phyloP scores from a whole-genome alignment of 371 early-diverging fungal genomes.

The Chytridium lagenaria region DNA sequence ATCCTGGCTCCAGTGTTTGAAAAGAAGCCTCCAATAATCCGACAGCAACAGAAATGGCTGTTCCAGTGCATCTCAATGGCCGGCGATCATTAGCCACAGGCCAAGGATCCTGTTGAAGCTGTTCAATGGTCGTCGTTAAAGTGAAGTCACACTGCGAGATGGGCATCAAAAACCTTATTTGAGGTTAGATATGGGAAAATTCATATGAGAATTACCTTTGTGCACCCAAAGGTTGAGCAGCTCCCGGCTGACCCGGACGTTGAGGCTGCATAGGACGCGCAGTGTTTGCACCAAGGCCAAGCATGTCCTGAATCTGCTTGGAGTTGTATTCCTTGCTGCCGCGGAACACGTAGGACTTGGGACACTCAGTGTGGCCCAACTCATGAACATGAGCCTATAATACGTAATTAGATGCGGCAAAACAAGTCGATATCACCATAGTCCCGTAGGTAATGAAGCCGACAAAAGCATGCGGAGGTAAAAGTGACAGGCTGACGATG shows the following conservation, averaged over 20 bases:
- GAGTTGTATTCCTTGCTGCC: constrained; percentile 96
- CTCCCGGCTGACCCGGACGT: constrained; percentile 68
- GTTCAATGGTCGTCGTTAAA: constrained; percentile 91
- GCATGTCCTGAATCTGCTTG: constrained; percentile 96
- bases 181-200: neutral
- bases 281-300: constrained; percentile 67
- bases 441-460: constrained; percentile 99
- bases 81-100: constrained; percentile 94
- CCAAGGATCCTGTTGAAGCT: constrained; percentile 99
- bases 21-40: constrained; percentile 93
- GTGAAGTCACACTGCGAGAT: constrained; percentile 95
- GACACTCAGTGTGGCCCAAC: constrained; percentile 92
- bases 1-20: constrained; percentile 95
- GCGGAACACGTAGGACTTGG: constrained; percentile 97
- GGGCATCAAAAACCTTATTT: constrained; percentile 80
- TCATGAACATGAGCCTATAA: constrained; percentile 89
- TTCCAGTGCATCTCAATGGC: constrained; percentile 97
- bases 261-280: constrained; percentile 65
- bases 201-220: constrained; percentile 56
- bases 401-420: constrained; percentile 31
- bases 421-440: constrained; percentile 74
- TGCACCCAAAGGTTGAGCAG: constrained; percentile 57
- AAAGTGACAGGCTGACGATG: constrained; percentile 83
- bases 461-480: constrained; percentile 95
- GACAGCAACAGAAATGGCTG: constrained; percentile 96